Evolutionary conservation across 371 early-diverging fungal genomes (phyloP), one percentile per base, ranked within the genome.

Genomic region (Zancudomyces culisetae): DNA sequence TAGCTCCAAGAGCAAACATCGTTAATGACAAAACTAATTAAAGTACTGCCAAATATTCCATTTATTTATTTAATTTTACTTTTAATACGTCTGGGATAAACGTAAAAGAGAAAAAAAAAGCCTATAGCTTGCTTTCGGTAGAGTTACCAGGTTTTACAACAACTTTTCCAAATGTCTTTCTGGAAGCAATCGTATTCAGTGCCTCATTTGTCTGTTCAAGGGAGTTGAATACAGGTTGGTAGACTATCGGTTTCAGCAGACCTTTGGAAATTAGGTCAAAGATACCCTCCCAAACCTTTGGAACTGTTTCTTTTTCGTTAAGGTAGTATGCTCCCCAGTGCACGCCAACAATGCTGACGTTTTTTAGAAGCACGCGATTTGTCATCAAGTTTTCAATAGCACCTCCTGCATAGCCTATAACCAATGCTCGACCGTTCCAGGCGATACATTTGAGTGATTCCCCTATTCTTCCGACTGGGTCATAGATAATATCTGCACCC

Each of bases 341-440:
- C 18, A 84, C 68, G n/a, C 85, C 83, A 8, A 74, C 66, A 12
- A 81, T 55, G 0, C 82, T 75, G 20, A 81, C 74, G 57, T 86
- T 87, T 64, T 90, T 90, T 43, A 91, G 66, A 58, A 91, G 65
- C 18, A 90, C 63, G 13, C 86, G 73, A 58, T 90, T 90, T 2
- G 78, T 70, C 0, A 88, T 73, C 2, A 90, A 66, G 55, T 82
- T 81, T 56, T 90, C 91, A 56, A 85, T 83, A 1, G 67, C 66
- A 15, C 87, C 89, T 24, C 76, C 77, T 3, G 87, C 87, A 70
- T 90, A 91, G 2, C 89, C 92, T 43, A 91, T 76, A 3, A 91
- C 80, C 10, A 91, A 60, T 2, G 87, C 68, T 30, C 88, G 79
- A 2, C 83, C 90, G 60, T 80, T 83, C 83, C 85, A 87, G 15